phyloP scores from a whole-genome alignment of 2,329 filamentous ascomycete genomes.

The Ophiostoma himal-ulmi region DNA sequence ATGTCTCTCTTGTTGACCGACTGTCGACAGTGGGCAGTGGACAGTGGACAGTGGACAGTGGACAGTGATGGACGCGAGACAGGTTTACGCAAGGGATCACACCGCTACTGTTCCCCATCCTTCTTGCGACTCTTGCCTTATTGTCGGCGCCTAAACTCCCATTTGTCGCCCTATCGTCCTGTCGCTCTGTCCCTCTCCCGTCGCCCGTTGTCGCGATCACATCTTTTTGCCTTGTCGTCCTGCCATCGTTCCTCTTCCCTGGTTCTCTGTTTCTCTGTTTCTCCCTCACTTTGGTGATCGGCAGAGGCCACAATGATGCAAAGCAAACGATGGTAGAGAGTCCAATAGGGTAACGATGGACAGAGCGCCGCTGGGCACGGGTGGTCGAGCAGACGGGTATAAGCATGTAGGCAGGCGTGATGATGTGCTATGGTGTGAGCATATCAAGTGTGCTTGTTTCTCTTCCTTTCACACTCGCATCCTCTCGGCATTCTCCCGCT shows the following conservation, averaged over 20 bases:
- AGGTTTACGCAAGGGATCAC: constrained; percentile 5
- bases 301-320: not conserved
- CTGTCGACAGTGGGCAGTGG: not conserved
- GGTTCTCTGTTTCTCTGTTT: no score
- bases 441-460: not conserved
- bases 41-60: no score
- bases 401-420: not conserved
- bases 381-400: not conserved
- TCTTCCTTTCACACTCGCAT: not conserved
- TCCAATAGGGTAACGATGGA: not conserved
- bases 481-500: not conserved
- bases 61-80: not conserved
- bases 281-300: not conserved
- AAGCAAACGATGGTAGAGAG: not conserved
- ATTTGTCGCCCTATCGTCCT: not conserved
- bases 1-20: not conserved
- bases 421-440: not conserved
- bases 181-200: constrained; percentile 13
- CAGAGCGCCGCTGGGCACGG: not conserved
- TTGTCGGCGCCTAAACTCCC: not conserved
- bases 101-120: constrained; percentile 9
- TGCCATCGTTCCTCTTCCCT: not conserved
- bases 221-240: not conserved
- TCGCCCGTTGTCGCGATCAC: constrained; percentile 1
- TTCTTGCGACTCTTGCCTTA: not conserved